Conservation (phyloP, 208 protist genomes). For the Trypanosoma rangeli region DNA sequence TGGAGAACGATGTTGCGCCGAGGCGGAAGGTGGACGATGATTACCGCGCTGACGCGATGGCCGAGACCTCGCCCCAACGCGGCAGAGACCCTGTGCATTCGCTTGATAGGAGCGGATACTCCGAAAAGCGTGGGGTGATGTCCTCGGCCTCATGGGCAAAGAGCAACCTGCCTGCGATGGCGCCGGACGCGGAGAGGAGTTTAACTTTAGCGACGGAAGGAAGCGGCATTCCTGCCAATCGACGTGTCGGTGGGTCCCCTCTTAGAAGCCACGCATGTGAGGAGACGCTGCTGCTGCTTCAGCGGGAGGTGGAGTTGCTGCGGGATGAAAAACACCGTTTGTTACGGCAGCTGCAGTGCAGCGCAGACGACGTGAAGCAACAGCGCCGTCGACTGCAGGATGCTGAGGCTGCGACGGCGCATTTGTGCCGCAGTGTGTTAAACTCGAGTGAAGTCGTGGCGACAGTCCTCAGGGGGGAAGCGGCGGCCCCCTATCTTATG, state of each 20-base stretch:
- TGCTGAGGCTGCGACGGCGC: background rate
- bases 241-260: background rate
- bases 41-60: background rate
- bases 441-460: conserved; percentile 6
- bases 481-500: background rate
- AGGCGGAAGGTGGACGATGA: background rate
- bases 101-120: no score
- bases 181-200: background rate
- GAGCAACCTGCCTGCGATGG: background rate
- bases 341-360: background rate
- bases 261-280: background rate
- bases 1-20: background rate
- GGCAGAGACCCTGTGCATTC: no score
- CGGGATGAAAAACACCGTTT: conserved; percentile 5
- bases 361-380: background rate
- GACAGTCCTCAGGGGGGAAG: background rate
- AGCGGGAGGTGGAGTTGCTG: conserved; percentile 10
- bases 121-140: no score
- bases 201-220: background rate
- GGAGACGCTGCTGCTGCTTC: background rate
- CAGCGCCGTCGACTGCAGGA: background rate
- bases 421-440: conserved; percentile 6
- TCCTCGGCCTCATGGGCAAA: no score
- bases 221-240: background rate
- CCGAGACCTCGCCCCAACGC: no score